Evolutionary conservation across 2,329 filamentous ascomycete genomes (phyloP).

Genomic region (Harringtonia lauricola): DNA sequence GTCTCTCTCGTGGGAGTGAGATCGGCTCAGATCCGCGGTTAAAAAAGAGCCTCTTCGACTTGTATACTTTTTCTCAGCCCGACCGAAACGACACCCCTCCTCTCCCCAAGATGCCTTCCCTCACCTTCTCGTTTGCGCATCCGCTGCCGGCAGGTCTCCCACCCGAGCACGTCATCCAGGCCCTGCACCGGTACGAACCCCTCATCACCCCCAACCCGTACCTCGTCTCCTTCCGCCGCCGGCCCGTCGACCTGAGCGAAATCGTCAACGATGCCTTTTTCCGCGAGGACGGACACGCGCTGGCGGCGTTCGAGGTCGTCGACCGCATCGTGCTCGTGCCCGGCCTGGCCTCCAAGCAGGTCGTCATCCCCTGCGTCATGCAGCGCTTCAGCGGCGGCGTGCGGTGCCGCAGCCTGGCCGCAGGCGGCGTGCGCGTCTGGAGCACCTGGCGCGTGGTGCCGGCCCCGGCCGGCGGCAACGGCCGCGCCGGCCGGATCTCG

Average conservation of each 20-base stretch:
- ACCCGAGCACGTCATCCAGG: conserved; percentile 24
- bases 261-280: conserved; percentile 31
- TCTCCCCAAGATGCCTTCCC: conserved; percentile 16
- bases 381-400: conserved; percentile 29
- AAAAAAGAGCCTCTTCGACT: too few relatives aligned
- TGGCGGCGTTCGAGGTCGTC: conserved; percentile 20
- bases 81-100: neutral
- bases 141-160: conserved; percentile 29
- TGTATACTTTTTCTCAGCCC: too few relatives aligned
- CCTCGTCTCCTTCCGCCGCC: conserved; percentile 24
- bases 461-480: conserved; percentile 10
- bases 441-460: conserved; percentile 22
- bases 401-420: conserved; percentile 30
- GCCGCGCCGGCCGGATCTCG: neutral
- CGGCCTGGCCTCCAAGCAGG: conserved; percentile 25
- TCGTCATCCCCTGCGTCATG: conserved; percentile 31
- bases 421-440: conserved; percentile 31
- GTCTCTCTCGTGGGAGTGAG: too few relatives aligned
- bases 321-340: conserved; percentile 29
- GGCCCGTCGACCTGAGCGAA: conserved; percentile 20
- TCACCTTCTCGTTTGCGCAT: conserved; percentile 26
- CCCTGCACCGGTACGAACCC: conserved; percentile 28
- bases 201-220: conserved; percentile 29
- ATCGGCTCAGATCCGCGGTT: too few relatives aligned
- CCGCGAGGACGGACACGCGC: conserved; percentile 18